Base-by-base conservation (phyloP, 306 rosid genomes). In the Begonia fuchsioides region DNA sequence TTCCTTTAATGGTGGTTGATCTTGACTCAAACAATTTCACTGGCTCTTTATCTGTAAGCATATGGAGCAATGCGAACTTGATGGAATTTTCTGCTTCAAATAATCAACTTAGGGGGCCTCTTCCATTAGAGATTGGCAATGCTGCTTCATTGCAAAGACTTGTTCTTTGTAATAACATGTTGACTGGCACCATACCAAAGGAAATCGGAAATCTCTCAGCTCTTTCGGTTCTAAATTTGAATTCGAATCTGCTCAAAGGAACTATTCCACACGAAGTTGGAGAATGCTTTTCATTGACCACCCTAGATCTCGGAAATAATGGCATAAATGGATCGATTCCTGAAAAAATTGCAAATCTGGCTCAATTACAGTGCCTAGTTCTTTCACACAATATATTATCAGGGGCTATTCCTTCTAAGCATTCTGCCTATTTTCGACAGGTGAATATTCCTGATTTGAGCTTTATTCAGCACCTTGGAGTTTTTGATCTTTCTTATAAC, bases 391-490 rank as follows among this genome's bases (percentile, higher is more conserved):
- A 92, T 58, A 57, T 75, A 54, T 71, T 92, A 3, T 81, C 88
- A 1, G 98, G 98, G 17, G n/a, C 78, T n/a, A 77, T 92, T 53
- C 98, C 98, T 55, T 51, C 80, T 11, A 82, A 61, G 57, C 51
- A 68, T 2, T 79, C 94, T 11, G 67, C 51, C 0, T 85, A 79
- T 73, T 92, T 92, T 51, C 85, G 71, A n/a, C 94, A 80, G 57
- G 49, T 54, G 32, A 70, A 56, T 1, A 65, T 92, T 51, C 98
- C 98, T 32, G 96, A 77, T 59, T 57, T 80, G 77, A 79, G 93
- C 70, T 92, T 82, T 75, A 65, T 92, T 46, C 98, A 92, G 55
- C 98, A 92, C 57, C 88, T 72, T 70, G 98, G 98, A 13, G 80
- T 92, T 11, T 72, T 73, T 52, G 98, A 85, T 72, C 76, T 92